These are phyloP conservation scores for Yarrowia sp. DNA, from an alignment of 805 yeast species.

Conservation along the genomic window DNA sequence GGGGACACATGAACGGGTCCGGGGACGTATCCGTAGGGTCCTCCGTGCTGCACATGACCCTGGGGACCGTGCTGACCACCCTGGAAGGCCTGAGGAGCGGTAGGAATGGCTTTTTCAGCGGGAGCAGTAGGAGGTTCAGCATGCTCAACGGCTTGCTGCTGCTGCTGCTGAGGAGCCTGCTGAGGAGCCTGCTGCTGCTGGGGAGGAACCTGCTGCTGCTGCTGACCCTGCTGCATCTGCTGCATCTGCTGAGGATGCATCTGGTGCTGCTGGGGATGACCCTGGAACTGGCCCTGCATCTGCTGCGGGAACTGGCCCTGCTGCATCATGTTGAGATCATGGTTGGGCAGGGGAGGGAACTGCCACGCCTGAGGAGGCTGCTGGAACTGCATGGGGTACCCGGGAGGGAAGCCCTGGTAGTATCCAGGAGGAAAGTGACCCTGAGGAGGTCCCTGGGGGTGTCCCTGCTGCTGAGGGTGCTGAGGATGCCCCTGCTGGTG, in stretches of 20 bases:
- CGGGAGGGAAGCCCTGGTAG: slow-evolving; percentile 24
- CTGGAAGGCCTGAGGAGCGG: slow-evolving; percentile 13
- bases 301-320: slow-evolving; percentile 33
- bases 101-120: neutral
- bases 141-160: neutral
- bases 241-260: slow-evolving; percentile 34
- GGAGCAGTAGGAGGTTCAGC: neutral
- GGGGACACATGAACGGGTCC: slow-evolving; percentile 22
- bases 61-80: neutral
- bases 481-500: slow-evolving; percentile 33
- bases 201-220: slow-evolving; percentile 30
- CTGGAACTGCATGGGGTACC: slow-evolving; percentile 27
- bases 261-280: slow-evolving; percentile 35
- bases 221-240: slow-evolving; percentile 33
- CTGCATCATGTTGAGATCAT: slow-evolving; percentile 27
- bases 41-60: neutral
- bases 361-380: slow-evolving; percentile 6
- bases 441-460: slow-evolving; percentile 33
- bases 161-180: neutral
- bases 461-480: slow-evolving; percentile 41
- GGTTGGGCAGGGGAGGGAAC: slow-evolving; percentile 25
- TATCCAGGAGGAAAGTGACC: slow-evolving; percentile 41
- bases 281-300: slow-evolving; percentile 36
- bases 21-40: slow-evolving; percentile 2
- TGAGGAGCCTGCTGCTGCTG: neutral